phyloP scores from a whole-genome alignment of 179 eudicot species.

The Actinidia arguta region DNA sequence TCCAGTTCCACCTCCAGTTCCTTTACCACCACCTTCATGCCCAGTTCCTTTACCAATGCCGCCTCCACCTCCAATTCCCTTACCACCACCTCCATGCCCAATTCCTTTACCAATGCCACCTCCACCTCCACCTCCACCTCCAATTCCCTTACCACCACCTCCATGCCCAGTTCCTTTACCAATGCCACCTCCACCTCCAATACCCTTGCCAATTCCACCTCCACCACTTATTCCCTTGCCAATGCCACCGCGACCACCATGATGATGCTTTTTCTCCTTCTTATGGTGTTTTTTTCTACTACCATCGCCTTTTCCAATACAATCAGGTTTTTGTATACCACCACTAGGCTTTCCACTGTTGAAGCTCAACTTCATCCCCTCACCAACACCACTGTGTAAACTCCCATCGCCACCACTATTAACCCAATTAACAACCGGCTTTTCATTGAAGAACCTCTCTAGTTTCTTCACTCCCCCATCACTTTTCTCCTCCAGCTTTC shows the following conservation, averaged over 20 bases:
- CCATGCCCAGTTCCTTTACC: slow-evolving; percentile 9
- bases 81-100: background rate
- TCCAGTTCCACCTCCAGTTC: background rate
- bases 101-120: no score
- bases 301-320: slow-evolving; percentile 16
- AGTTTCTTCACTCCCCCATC: slow-evolving; percentile 8
- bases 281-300: background rate
- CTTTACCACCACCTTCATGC: background rate
- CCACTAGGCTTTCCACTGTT: background rate
- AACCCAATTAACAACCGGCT: background rate
- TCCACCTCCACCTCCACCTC: background rate
- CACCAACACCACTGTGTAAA: background rate
- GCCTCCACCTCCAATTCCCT: background rate
- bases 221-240: background rate
- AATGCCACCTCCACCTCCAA: background rate
- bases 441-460: slow-evolving; percentile 17
- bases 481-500: slow-evolving; percentile 14
- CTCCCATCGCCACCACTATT: background rate
- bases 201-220: background rate
- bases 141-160: slow-evolving; percentile 14
- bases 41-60: no score
- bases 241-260: no score
- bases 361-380: slow-evolving; percentile 5
- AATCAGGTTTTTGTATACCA: slow-evolving; percentile 8
- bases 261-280: background rate